phyloP scores from a whole-genome alignment of 805 yeast species.

The Lipomyces anomalus region DNA sequence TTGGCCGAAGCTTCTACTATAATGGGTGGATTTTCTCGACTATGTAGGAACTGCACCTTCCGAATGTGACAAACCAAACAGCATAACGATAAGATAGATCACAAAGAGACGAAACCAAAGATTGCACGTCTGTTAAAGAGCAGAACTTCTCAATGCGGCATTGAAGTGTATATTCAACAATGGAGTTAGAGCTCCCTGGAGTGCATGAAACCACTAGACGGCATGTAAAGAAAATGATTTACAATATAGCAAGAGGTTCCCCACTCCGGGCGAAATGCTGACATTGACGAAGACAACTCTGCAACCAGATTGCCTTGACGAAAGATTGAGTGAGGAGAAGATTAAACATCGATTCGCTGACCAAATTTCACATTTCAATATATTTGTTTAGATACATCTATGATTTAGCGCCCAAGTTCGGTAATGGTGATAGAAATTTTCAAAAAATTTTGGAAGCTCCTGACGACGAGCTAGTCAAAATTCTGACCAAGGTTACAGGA shows the following conservation, averaged over 20 bases:
- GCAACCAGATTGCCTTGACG: slow-evolving; percentile 62
- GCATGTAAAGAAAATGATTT: too few relatives aligned
- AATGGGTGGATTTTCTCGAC: too few relatives aligned
- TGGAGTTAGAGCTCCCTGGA: too few relatives aligned
- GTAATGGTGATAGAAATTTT: slow-evolving; percentile 32
- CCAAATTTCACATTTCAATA: background rate
- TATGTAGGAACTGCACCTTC: too few relatives aligned
- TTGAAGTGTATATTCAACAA: too few relatives aligned
- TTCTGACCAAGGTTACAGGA: slow-evolving; percentile 57
- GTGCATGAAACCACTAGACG: too few relatives aligned
- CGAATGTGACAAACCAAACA: too few relatives aligned
- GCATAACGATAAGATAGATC: too few relatives aligned
- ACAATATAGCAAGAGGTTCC: slow-evolving; percentile 32
- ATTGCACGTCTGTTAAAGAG: too few relatives aligned
- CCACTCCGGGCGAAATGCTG: slow-evolving; percentile 48
- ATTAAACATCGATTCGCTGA: background rate
- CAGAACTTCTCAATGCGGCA: too few relatives aligned
- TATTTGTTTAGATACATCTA: slow-evolving; percentile 11
- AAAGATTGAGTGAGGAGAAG: slow-evolving; percentile 57
- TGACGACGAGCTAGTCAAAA: slow-evolving; percentile 45
- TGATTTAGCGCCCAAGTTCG: slow-evolving; percentile 19
- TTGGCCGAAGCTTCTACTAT: too few relatives aligned
- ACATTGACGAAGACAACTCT: slow-evolving; percentile 43
- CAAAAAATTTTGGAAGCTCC: slow-evolving; percentile 37
- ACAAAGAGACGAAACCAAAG: too few relatives aligned